Evolutionary conservation across 2,329 filamentous ascomycete species (phyloP), one percentile per base, ranked within the genome.

Genomic region (Knufia petricola): DNA sequence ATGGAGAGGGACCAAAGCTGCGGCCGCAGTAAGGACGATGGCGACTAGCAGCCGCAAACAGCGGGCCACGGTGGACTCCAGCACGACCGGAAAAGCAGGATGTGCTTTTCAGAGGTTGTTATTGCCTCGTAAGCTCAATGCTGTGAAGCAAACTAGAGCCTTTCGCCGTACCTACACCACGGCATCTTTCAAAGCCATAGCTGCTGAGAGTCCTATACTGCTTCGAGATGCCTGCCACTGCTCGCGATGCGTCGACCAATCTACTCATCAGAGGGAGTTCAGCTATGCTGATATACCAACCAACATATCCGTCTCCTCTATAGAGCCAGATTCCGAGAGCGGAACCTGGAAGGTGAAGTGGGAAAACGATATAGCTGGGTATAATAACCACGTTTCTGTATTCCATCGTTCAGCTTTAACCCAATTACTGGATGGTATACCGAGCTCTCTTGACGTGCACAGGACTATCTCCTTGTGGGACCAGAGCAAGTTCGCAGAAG

Each of bases 231-330:
- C 66, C 17, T 82, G 79, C 57, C 61, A 64, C 30, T 82, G 79
- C 56, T 49, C 61, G 0, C 57, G 57, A 9, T 82, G 79, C 60
- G 68, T 76, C 46, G 75, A 80, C 52, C 66, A 68, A 1, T 69
- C 75, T n/a, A 81, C 79, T 1, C 77, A 77, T 38, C 78, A 82
- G 53, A 78, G 79, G 61, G 75, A 65, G 31, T 85, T 85, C 63
- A 74, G 76, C 48, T 81, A 80, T 1, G 70, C 71, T 17, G 80
- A 87, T 45, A 81, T 87, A 36, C 77, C 81, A 0, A 24, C 56
- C 7, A 52, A 69, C 26, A 74, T 82, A 40, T 44, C 55, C 12
- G 63, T 68, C 3, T 58, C 63, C 30, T 51, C 64, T 20, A 51
- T 72, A 28, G 52, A 64, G 26, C 59, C 64, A 46, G 57, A 68